Evolutionary conservation across 2,329 filamentous ascomycete species (phyloP).

Genomic region (Fusarium subglutinans): DNA sequence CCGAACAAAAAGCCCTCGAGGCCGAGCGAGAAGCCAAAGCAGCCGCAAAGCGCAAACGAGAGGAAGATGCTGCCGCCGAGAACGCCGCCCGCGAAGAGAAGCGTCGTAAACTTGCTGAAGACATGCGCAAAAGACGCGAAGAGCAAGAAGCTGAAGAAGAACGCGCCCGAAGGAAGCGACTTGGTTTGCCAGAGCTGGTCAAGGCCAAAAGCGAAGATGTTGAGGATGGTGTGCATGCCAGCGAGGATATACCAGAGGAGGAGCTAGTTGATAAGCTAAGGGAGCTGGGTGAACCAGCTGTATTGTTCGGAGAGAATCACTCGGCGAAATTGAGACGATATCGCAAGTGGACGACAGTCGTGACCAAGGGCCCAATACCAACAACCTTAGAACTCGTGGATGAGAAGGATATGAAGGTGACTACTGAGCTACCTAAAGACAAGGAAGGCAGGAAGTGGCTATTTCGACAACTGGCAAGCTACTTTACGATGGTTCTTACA

Average conservation of each 20-base stretch:
- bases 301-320: constrained; percentile 85
- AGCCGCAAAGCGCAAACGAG: constrained; percentile 84
- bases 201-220: constrained; percentile 51
- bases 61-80: constrained; percentile 82
- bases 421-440: constrained; percentile 69
- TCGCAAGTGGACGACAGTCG: constrained; percentile 67
- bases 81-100: constrained; percentile 81
- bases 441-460: constrained; percentile 74
- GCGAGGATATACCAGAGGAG: constrained; percentile 75
- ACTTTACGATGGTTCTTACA: constrained; percentile 93
- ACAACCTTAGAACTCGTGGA: constrained; percentile 83
- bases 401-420: constrained; percentile 89
- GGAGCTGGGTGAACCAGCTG: constrained; percentile 75
- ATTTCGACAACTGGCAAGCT: constrained; percentile 88
- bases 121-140: constrained; percentile 74
- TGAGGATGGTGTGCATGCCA: constrained; percentile 54
- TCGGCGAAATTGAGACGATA: constrained; percentile 75
- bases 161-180: constrained; percentile 73
- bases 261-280: constrained; percentile 76
- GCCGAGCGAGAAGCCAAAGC: constrained; percentile 74
- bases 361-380: constrained; percentile 83
- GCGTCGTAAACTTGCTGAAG: constrained; percentile 80
- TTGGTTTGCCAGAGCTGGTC: constrained; percentile 81
- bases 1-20: constrained; percentile 81
- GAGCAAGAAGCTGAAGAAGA: constrained; percentile 80